phyloP scores from a whole-genome alignment of 1,139 yeast genomes.

The Hemisphaericaspora subhashii region DNA sequence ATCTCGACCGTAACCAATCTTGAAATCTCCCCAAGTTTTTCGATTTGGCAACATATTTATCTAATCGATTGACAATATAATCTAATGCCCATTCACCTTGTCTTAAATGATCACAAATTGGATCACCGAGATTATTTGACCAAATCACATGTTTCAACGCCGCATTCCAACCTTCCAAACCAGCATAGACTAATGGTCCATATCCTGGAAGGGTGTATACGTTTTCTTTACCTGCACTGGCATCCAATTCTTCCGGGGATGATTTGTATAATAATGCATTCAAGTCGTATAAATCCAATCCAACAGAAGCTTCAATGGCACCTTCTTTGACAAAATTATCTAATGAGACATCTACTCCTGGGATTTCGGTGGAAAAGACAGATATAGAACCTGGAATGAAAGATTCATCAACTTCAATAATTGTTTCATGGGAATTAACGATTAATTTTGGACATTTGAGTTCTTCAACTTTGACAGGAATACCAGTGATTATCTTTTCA shows the following conservation, averaged over 20 bases:
- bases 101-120: conserved; percentile 77
- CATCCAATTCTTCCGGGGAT: conserved; percentile 86
- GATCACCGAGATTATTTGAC: conserved; percentile 78
- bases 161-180: conserved; percentile 90
- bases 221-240: conserved; percentile 69
- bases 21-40: conserved; percentile 52
- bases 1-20: conserved; percentile 68
- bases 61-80: conserved; percentile 63
- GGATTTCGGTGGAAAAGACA: conserved; percentile 72
- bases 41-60: conserved; percentile 49
- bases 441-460: conserved; percentile 52
- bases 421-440: conserved; percentile 41
- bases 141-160: conserved; percentile 63
- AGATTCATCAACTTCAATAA: conserved; percentile 47
- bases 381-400: conserved; percentile 94
- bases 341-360: conserved; percentile 49
- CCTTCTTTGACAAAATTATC: conserved; percentile 70
- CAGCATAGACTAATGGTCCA: conserved; percentile 81
- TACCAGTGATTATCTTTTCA: conserved; percentile 49
- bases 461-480: conserved; percentile 63
- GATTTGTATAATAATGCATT: conserved; percentile 75
- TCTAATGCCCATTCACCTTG: conserved; percentile 90
- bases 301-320: conserved; percentile 68
- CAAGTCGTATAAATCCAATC: conserved; percentile 64
- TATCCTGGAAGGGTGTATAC: conserved; percentile 69